These are phyloP conservation scores for Eutreptiella sp. DNA, from an alignment of 208 protist genomes.

Conservation along the genomic window DNA sequence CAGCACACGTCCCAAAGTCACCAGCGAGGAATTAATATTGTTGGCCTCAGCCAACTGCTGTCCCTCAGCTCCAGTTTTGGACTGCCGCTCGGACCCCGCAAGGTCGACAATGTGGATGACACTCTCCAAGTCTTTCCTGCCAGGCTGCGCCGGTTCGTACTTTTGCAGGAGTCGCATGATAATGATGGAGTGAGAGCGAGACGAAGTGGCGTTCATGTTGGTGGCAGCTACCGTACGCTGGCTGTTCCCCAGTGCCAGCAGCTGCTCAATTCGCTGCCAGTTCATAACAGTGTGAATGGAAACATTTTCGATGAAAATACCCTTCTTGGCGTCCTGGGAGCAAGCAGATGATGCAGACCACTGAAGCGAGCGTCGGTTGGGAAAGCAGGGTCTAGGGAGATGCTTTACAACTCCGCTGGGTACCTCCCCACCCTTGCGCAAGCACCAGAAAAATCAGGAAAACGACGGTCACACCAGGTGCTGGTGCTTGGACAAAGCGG, in stretches of 20 bases:
- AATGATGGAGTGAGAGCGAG: conserved; percentile 18
- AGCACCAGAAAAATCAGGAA: no score
- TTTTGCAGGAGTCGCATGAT: conserved; percentile 18
- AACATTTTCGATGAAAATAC: conserved; percentile 4
- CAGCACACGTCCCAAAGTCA: conserved; percentile 24
- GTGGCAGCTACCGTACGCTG: conserved; percentile 18
- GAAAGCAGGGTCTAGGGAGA: no score
- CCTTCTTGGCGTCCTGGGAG: conserved; percentile 12
- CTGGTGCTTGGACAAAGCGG: no score
- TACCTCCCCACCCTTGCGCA: no score
- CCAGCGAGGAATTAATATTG: conserved; percentile 36
- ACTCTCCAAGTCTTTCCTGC: conserved; percentile 8
- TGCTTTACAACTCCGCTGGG: no score
- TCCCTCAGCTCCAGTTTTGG: conserved; percentile 25
- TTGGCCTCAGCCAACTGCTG: conserved; percentile 25
- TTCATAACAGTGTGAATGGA: neutral
- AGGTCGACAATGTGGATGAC: conserved; percentile 30
- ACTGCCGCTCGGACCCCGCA: conserved; percentile 16
- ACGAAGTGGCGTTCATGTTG: conserved; percentile 31
- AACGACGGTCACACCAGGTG: no score
- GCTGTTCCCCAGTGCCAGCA: conserved; percentile 28
- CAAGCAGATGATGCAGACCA: no score
- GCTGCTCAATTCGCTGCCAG: conserved; percentile 31
- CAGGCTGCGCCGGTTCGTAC: conserved; percentile 2
- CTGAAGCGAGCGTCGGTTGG: no score